Evolutionary conservation across 2,329 filamentous ascomycete genomes (phyloP).

Genomic region (Hymenoscyphus fructigenus): DNA sequence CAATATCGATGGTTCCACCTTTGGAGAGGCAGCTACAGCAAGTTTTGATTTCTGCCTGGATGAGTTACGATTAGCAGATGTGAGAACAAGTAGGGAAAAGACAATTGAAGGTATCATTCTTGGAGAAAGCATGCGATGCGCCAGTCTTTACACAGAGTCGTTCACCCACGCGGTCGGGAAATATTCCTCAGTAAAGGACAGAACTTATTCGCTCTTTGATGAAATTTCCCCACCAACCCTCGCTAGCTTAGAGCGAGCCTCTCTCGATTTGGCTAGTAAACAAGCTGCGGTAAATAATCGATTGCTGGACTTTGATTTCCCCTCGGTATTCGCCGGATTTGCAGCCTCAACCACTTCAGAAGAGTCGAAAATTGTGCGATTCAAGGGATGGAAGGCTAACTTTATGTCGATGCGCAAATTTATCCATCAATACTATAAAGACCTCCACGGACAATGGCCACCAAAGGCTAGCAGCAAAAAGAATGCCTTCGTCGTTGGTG

Average conservation of each 20-base stretch:
- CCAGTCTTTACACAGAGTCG: conserved; percentile 82
- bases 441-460: conserved; percentile 75
- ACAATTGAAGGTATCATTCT: conserved; percentile 87
- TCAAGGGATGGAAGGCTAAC: conserved; percentile 77
- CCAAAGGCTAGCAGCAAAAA: conserved; percentile 91
- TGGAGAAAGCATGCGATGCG: conserved; percentile 80
- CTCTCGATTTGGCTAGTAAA: conserved; percentile 74
- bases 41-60: conserved; percentile 76
- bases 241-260: conserved; percentile 78
- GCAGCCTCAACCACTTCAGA: conserved; percentile 77
- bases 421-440: conserved; percentile 62
- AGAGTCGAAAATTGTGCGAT: conserved; percentile 76
- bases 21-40: conserved; percentile 58
- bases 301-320: conserved; percentile 88
- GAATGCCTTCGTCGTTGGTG: conserved; percentile 82
- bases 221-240: conserved; percentile 70
- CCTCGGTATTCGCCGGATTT: conserved; percentile 82
- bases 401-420: conserved; percentile 71
- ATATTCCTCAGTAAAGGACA: conserved; percentile 67
- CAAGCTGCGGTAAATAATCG: conserved; percentile 68
- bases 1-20: conserved; percentile 55
- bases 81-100: conserved; percentile 80
- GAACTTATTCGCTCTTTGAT: conserved; percentile 67
- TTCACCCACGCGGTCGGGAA: conserved; percentile 91
- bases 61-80: conserved; percentile 74